Evolutionary conservation across 441 rosid genomes (phyloP).

Genomic region (Pelargonium citronellum): DNA sequence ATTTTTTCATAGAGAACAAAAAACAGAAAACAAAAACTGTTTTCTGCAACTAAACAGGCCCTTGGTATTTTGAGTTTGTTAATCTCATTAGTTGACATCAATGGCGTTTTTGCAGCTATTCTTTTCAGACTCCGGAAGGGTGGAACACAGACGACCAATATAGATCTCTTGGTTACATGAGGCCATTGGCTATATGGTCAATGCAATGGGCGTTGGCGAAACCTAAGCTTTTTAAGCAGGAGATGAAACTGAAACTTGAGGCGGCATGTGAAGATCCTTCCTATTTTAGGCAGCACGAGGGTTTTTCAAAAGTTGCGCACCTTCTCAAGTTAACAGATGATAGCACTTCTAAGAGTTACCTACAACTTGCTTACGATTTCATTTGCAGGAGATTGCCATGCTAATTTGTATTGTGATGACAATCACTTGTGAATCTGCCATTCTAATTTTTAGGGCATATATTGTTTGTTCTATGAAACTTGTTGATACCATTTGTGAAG

Average conservation of each 20-base stretch:
- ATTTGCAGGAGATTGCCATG: conserved; percentile 34
- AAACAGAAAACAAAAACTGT: too few species aligned
- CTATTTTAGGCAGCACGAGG: conserved; percentile 40
- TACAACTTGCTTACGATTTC: conserved; percentile 40
- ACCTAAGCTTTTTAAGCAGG: conserved; percentile 30
- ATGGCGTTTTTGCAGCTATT: conserved; percentile 31
- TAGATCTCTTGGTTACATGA: conserved; percentile 62
- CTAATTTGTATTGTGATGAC: conserved; percentile 7
- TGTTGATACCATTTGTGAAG: too few species aligned
- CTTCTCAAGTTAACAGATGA: conserved; percentile 41
- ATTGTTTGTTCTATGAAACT: too few species aligned
- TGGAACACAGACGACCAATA: conserved; percentile 51
- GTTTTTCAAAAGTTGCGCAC: conserved; percentile 47
- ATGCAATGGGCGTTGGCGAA: conserved; percentile 65
- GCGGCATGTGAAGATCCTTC: conserved; percentile 25
- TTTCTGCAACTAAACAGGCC: too few species aligned
- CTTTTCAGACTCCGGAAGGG: conserved; percentile 67
- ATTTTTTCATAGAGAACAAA: too few species aligned
- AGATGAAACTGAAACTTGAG: conserved; percentile 20
- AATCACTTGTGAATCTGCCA: neutral
- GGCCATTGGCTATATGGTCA: conserved; percentile 70
- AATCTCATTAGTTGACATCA: too few species aligned
- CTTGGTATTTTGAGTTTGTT: too few species aligned
- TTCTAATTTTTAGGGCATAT: too few species aligned
- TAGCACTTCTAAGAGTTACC: conserved; percentile 32